Evolutionary conservation across 768 basidiomycete species (phyloP).

Genomic region (Auricularia heimuer): DNA sequence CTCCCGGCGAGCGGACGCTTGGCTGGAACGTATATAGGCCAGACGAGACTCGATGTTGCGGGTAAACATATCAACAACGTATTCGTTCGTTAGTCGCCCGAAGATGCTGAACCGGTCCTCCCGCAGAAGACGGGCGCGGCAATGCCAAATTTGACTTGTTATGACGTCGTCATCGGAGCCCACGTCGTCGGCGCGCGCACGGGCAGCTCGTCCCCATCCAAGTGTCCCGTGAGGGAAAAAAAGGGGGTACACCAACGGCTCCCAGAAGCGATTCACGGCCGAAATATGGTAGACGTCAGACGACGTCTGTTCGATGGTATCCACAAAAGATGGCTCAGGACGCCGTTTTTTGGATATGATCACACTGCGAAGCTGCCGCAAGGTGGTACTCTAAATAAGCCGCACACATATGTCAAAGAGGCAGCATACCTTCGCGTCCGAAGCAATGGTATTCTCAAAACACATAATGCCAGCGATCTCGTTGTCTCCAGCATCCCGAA

Average conservation of each 20-base stretch:
- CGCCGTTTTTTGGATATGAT: no score
- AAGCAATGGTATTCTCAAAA: background rate
- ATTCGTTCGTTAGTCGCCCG: slow-evolving; percentile 25
- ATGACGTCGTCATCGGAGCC: no score
- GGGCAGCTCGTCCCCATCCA: slow-evolving; percentile 25
- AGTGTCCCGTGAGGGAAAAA: slow-evolving; percentile 27
- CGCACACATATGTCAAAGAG: no score
- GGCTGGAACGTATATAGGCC: slow-evolving; percentile 24
- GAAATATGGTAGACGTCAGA: slow-evolving; percentile 14
- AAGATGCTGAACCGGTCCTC: slow-evolving; percentile 22
- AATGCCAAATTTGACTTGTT: no score
- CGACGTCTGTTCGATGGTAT: no score
- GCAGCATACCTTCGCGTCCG: background rate
- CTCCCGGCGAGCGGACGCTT: slow-evolving; percentile 14
- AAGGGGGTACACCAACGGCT: slow-evolving; percentile 28
- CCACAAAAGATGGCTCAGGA: no score
- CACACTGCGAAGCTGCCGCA: no score
- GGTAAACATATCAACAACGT: slow-evolving; percentile 31
- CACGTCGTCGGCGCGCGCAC: slow-evolving; percentile 10
- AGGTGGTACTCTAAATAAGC: no score
- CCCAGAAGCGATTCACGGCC: slow-evolving; percentile 24
- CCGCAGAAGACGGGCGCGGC: no score
- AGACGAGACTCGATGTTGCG: slow-evolving; percentile 24
- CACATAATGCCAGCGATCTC: background rate
- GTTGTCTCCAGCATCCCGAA: background rate